These are phyloP conservation scores for Blastobotrys robertii DNA, from an alignment of 805 yeast genomes.

Conservation along the genomic window DNA sequence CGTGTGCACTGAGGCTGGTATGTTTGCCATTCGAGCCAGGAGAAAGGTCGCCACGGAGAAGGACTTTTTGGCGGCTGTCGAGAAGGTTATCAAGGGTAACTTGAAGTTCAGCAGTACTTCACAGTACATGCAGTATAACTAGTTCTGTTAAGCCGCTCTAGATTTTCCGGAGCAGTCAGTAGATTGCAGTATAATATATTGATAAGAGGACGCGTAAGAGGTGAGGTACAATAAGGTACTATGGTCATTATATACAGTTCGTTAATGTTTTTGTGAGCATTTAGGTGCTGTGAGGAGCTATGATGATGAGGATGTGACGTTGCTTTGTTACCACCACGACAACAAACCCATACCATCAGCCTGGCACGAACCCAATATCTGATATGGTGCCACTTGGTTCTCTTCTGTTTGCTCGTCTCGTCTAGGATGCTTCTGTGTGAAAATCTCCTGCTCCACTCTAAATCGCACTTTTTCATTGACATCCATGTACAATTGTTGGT, in stretches of 20 bases:
- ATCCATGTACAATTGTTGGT: slow-evolving; percentile 72
- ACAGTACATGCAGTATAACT: slow-evolving; percentile 97
- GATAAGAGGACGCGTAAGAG: neutral
- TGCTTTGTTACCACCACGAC: slow-evolving; percentile 90
- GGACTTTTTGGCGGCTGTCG: slow-evolving; percentile 95
- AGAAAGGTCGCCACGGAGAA: slow-evolving; percentile 97
- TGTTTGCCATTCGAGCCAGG: slow-evolving; percentile 98
- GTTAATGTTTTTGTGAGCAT: too few relatives aligned
- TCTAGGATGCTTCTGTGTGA: slow-evolving; percentile 73
- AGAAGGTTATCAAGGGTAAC: slow-evolving; percentile 96
- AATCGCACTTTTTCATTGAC: slow-evolving; percentile 85
- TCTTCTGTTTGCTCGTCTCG: slow-evolving; percentile 24
- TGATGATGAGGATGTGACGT: too few relatives aligned
- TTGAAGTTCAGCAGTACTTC: slow-evolving; percentile 95
- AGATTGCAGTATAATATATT: neutral
- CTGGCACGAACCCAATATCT: slow-evolving; percentile 81
- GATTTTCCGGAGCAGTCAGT: too few relatives aligned
- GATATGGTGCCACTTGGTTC: slow-evolving; percentile 59
- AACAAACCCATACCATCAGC: slow-evolving; percentile 95
- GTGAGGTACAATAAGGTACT: neutral
- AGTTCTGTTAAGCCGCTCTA: slow-evolving; percentile 17
- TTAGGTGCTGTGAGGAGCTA: neutral
- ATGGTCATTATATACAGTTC: too few relatives aligned
- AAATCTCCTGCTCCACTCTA: slow-evolving; percentile 81
- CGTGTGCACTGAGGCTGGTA: slow-evolving; percentile 98